Evolutionary conservation across 1,139 yeast genomes (phyloP), one percentile per base, ranked within the genome.

Genomic region (Komagataea norvegica): DNA sequence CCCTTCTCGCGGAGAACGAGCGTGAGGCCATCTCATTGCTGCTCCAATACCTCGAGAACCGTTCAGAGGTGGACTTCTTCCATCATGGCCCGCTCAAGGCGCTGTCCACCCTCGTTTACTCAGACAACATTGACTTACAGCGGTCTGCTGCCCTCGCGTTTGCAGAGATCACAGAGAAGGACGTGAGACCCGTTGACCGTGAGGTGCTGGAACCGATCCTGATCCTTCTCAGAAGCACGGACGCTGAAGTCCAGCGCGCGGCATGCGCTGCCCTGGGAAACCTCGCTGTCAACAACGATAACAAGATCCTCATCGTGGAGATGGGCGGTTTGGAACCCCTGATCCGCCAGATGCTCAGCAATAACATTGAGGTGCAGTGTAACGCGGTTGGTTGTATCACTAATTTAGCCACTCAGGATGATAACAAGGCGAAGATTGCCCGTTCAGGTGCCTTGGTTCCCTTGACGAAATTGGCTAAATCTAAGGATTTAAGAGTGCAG

Each of bases 371-470:
- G 61, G 98, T 93, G 27, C 98, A 93, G 64, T 91, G 99, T 62
- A 91, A 91, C 59, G 98, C 99, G 4, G 98, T 93, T 40, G 99
- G 99, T 8, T 93, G 98, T 60, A 89, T 91, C 59, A 91, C 99
- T 26, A 91, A 91, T 60, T 74, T 91, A 61, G 98, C 98, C 11
- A 91, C 98, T n/a, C 96, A 87, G 63, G 98, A 91, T 62, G 96
- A 88, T 55, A 93, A 91, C 65, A 91, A 91, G 63, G 79, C 93
- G 36, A 88, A 87, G 60, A 91, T 91, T 54, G 98, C 99, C 19
- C 82, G 89, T 40, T 81, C 94, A 28, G 99, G 98, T n/a, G 98
- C 98, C 1, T 70, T 91, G 41, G 79, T 86, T 30, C 98, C 98
- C 6, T 72, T 91, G 55, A 89, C 97, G 1, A 87, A 87, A 61